Evolutionary conservation across 140 eudicot species (phyloP), one percentile per base, ranked within the genome.

Genomic region (Ambrosia hybrid): DNA sequence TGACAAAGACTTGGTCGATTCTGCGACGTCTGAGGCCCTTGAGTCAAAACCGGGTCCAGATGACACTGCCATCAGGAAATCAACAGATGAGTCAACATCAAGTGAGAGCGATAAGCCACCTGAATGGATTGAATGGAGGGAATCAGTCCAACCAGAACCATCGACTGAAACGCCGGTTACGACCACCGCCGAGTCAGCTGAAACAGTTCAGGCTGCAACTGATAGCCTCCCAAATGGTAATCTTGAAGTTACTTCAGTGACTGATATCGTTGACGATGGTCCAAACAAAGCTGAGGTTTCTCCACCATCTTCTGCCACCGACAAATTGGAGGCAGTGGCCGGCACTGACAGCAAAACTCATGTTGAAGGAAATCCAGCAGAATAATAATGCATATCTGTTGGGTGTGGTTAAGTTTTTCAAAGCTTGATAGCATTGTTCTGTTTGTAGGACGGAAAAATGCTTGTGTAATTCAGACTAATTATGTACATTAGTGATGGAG

Each of bases 121-220:
- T 48, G 82, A 81, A 51, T 81, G 85, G 85, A 77, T 81, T 16
- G 82, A 81, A 67, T 76, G 85, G 85, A 68, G 85, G 5, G 79
- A 75, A 51, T 79, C 79, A 0, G 73, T 60, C 4, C 49, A 67
- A 73, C 59, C 67, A 33, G 46, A 60, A 60, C 67, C 67, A 4
- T 34, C 38, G 1, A 9, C 1, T 58, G 65, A 58, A 58, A 21
- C 63, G 3, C 0, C 45, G 15, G 65, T 26, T 30, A 26, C 0
- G 16, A 33, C 16, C 65, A 33, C 16, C 65, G 30, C 41, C 4
- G 65, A n/a, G 52, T 61, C 82, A n/a, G 74, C 69, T 73, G 85
- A 83, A 68, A 38, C 76, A 21, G 71, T 80, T 69, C 78, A 48
- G 82, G 70, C 58, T 62, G 78, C 81, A 66, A 73, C 77, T 4